Conservation (phyloP, 305 asterid species). For the Caryopteris hybrid region DNA sequence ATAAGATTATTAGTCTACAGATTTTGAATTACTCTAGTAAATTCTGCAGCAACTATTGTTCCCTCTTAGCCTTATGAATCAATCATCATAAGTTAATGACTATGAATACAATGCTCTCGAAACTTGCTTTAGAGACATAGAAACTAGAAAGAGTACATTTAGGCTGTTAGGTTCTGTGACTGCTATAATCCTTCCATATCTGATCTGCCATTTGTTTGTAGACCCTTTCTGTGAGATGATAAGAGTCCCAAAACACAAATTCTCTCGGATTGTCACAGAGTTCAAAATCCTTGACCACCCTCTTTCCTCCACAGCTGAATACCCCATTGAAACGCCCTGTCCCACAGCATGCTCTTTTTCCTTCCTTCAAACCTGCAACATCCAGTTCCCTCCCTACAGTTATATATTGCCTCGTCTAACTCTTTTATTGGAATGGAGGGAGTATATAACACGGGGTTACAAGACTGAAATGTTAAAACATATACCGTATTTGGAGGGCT, state of each 20-base stretch:
- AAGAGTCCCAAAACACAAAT: conserved; percentile 57
- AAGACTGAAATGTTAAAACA: no score
- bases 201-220: conserved; percentile 56
- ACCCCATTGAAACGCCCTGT: conserved; percentile 49
- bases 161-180: conserved; percentile 15
- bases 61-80: no score
- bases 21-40: no score
- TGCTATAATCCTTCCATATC: conserved; percentile 54
- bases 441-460: no score
- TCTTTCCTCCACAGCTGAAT: conserved; percentile 66
- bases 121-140: no score
- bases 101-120: no score
- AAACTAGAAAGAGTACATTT: conserved; percentile 30
- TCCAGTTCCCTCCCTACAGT: background rate
- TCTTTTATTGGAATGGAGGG: no score
- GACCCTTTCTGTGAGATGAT: conserved; percentile 49
- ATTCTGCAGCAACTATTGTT: no score
- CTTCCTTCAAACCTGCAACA: conserved; percentile 43
- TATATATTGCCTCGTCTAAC: no score
- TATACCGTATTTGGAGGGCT: conserved; percentile 50
- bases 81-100: no score
- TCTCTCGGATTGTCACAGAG: conserved; percentile 48
- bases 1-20: no score
- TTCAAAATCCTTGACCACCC: conserved; percentile 40
- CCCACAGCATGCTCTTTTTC: conserved; percentile 61